These are phyloP conservation scores for Phragmites australis DNA, from an alignment of 176 grass and related monocot genomes.

Conservation along the genomic window DNA sequence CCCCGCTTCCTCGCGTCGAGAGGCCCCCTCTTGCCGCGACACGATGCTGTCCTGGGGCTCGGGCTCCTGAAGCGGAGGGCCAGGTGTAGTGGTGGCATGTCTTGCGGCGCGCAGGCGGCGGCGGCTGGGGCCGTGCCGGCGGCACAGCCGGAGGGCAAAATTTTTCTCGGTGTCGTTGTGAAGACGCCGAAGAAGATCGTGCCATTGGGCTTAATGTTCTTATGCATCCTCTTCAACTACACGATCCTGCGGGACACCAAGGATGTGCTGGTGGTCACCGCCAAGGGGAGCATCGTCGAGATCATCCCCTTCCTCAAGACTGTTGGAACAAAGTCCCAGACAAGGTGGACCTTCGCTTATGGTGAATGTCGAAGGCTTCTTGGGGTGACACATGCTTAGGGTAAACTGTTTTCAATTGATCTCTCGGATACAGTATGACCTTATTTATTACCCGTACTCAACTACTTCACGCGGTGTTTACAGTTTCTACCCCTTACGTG, in stretches of 20 bases:
- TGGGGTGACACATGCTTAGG: no score
- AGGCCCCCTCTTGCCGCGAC: slow-evolving; percentile 6
- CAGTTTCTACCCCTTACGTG: no score
- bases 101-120: slow-evolving; percentile 17
- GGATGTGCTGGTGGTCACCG: slow-evolving; percentile 87
- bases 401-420: no score
- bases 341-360: no score
- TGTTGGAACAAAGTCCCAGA: no score
- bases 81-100: not conserved
- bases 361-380: no score
- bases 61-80: slow-evolving; percentile 36
- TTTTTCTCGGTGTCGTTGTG: slow-evolving; percentile 60
- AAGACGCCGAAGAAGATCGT: slow-evolving; percentile 73
- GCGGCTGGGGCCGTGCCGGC: slow-evolving; percentile 16
- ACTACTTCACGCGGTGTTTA: no score
- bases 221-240: slow-evolving; percentile 94
- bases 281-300: slow-evolving; percentile 84
- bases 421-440: no score
- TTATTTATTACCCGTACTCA: no score
- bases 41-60: slow-evolving; percentile 20
- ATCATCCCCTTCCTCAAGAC: slow-evolving; percentile 92
- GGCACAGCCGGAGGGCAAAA: slow-evolving; percentile 29
- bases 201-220: slow-evolving; percentile 85
- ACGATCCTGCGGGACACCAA: slow-evolving; percentile 88
- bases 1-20: slow-evolving; percentile 40